Evolutionary conservation across 2,329 filamentous ascomycete genomes (phyloP), one percentile per base, ranked within the genome.

Genomic region (Penicillium sclerotigenum): DNA sequence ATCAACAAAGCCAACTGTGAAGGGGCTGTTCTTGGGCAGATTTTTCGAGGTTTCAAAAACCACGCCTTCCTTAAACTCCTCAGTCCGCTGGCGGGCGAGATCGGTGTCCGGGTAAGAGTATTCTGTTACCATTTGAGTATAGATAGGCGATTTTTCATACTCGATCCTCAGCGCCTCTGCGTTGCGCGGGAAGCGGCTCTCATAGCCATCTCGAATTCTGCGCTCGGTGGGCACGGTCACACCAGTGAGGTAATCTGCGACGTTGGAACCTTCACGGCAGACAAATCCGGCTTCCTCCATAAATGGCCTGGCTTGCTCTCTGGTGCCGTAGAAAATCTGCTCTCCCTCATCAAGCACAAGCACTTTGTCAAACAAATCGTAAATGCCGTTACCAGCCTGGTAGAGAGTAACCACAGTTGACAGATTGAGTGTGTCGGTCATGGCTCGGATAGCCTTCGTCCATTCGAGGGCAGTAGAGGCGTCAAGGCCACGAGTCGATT

Each of bases 311-410:
- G 87, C 87, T 57, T 85, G 76, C 6, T 77, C 71, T 60, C 79
- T 74, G 0, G 85, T 80, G 0, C 87, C 87, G 59, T 87, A 88
- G 73, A 81, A 89, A 43, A 88, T 79, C 62, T 89, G 71, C 58
- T 84, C 83, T 45, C 87, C 87, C 55, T 84, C 80, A 45, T 89
- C 85, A 4, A 89, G 78, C 9, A 89, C 80, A 0, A 89, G 76
- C 0, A 88, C 85, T 65, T 89, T 89, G 68, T 89, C 86, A 66
- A 89, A 89, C 0, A 86, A 77, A 26, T 87, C 76, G 67, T 87
- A 88, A 56, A 89, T 88, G 24, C 81, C 84, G 53, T 89, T 87
- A 6, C 85, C 84, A 3, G 87, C 87, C 66, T 89, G 87, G 67
- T 90, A 89, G 0, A 88, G 75, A 0, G 85, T 87, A 13, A 87